Base-by-base conservation (phyloP, 2,329 filamentous ascomycete species). In the Fusarium compactum region DNA sequence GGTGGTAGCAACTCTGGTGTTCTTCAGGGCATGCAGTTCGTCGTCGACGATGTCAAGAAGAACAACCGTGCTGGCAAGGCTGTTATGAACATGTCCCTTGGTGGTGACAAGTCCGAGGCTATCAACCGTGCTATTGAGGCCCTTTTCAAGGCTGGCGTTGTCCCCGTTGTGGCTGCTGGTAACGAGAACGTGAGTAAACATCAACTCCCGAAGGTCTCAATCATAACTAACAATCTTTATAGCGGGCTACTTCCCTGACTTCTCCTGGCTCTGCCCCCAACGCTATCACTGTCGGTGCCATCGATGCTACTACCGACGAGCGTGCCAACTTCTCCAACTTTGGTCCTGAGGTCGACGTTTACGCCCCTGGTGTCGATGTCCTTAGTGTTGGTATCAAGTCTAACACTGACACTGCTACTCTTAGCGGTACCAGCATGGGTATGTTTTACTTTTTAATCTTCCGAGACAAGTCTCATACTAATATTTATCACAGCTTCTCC, bases 21-120 rank as follows among this genome's bases (percentile, higher is more conserved):
- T 55, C 83, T 92, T 51, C 78, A 82, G n/a, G 90, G 89, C 65
- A 85, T 91, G 79, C 82, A 89, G 72, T 90, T 75, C 66, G 82
- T 88, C 46, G 80, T 83, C 46, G 68, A 82, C n/a, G 82, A 88
- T 67, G 87, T 81, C 43, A 69, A 76, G 44, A 58, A 76, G 38
- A 80, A 79, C 66, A 80, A 80, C 24, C 77, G 83, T 34, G 62
- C 67, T n/a, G 86, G 86, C 74, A 87, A 86, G 74, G 82, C 85
- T 59, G 85, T 90, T 71, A 85, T 90, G 83, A 90, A 89, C 83
- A 88, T 90, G 86, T 90, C 88, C 6, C 82, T 90, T 22, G 87
- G 87, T 62, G 86, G 87, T 29, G 77, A 79, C 61, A 75, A 70
- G 44, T 88, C 85, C 10, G 63, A 72, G 3, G 84, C 86, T 25